Conservation (phyloP, 345 rosid species). For the Arabidopsis suecica region DNA sequence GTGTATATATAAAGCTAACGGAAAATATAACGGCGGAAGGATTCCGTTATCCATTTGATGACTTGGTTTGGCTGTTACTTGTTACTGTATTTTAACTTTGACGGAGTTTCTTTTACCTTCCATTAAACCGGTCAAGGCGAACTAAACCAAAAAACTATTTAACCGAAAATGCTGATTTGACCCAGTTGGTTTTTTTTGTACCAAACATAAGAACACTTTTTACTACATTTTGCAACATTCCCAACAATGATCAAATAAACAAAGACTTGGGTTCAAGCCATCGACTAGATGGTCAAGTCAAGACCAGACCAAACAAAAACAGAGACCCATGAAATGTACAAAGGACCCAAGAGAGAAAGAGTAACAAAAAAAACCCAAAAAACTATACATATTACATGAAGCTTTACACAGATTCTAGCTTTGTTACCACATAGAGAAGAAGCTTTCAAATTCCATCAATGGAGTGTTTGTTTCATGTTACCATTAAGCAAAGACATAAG, state of each 20-base stretch:
- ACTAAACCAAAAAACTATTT: background rate
- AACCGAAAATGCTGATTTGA: background rate
- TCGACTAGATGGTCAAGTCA: constrained; percentile 34
- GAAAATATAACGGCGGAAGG: constrained; percentile 19
- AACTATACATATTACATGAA: constrained; percentile 41
- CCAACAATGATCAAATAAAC: constrained; percentile 35
- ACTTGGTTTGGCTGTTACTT: constrained; percentile 1
- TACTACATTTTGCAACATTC: constrained; percentile 21
- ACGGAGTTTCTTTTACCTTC: constrained; percentile 27
- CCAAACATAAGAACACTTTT: background rate
- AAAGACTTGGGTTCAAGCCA: constrained; percentile 37
- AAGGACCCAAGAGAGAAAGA: constrained; percentile 12
- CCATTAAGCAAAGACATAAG: constrained; percentile 88
- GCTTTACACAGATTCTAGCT: constrained; percentile 40
- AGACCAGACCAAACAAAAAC: constrained; percentile 30
- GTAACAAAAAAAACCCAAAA: background rate
- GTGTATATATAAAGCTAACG: constrained; percentile 17
- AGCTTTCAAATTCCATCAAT: constrained; percentile 59
- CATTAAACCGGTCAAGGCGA: constrained; percentile 18
- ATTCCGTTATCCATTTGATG: constrained; percentile 1
- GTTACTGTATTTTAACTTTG: background rate
- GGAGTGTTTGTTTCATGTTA: constrained; percentile 62
- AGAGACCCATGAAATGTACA: constrained; percentile 38
- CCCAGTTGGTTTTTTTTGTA: background rate
- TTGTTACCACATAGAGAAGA: constrained; percentile 27